Conservation (phyloP, 2,329 filamentous ascomycete species). For the Alternaria sp. region DNA sequence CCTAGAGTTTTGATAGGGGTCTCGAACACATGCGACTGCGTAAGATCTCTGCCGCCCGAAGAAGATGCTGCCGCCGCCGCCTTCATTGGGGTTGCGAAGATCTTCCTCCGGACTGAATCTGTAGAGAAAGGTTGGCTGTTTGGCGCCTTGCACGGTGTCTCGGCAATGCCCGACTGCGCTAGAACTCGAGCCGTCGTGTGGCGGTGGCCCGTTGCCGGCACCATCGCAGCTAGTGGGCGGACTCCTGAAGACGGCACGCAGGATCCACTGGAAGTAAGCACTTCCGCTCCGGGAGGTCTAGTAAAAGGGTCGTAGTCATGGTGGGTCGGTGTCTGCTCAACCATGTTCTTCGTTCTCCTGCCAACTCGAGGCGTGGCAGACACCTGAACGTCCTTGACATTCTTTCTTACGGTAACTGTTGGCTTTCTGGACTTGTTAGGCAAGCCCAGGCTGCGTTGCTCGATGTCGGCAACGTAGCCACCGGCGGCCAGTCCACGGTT, state of each 20-base stretch:
- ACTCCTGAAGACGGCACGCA: slow-evolving; percentile 54
- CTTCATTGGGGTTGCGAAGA: slow-evolving; percentile 49
- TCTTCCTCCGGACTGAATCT: slow-evolving; percentile 36
- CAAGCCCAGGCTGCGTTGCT: slow-evolving; percentile 59
- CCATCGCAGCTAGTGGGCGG: slow-evolving; percentile 37
- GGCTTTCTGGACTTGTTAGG: slow-evolving; percentile 43
- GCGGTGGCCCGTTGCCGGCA: slow-evolving; percentile 41
- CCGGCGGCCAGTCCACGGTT: slow-evolving; percentile 75
- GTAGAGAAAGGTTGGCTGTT: slow-evolving; percentile 41
- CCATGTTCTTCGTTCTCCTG: slow-evolving; percentile 45
- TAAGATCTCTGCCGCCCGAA: slow-evolving; percentile 4
- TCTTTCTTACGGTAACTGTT: slow-evolving; percentile 39
- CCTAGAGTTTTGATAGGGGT: slow-evolving; percentile 36
- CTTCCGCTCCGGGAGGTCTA: slow-evolving; percentile 26
- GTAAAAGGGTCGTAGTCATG: slow-evolving; percentile 38
- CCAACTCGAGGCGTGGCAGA: slow-evolving; percentile 55
- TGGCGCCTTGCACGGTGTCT: slow-evolving; percentile 56
- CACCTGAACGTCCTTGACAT: slow-evolving; percentile 51
- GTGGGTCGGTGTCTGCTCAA: slow-evolving; percentile 43
- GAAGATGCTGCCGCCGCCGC: slow-evolving; percentile 17
- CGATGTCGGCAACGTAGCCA: slow-evolving; percentile 71
- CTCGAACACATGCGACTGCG: slow-evolving; percentile 28
- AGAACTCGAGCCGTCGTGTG: slow-evolving; percentile 42
- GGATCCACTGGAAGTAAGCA: slow-evolving; percentile 41
- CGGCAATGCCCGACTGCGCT: slow-evolving; percentile 47